phyloP scores from a whole-genome alignment of 805 yeast species.

The Wickerhamomyces ciferrii region DNA sequence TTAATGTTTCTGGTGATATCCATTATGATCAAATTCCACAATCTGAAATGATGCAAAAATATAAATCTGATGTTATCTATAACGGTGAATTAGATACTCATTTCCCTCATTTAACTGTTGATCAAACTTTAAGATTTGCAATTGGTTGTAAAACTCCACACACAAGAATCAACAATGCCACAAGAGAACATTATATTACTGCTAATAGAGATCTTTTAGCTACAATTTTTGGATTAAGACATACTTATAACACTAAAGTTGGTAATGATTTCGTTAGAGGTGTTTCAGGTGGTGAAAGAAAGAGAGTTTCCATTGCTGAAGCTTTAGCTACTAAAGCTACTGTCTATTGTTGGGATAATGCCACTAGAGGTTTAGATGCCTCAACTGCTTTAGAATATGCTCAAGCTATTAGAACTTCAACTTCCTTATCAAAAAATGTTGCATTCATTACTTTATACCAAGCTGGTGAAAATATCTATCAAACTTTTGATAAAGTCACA shows the following conservation, averaged over 20 bases:
- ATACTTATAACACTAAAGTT: constrained; percentile 54
- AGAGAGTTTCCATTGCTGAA: constrained; percentile 81
- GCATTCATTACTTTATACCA: constrained; percentile 68
- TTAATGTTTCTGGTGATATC: constrained; percentile 48
- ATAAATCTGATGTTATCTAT: constrained; percentile 51
- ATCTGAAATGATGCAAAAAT: constrained; percentile 51
- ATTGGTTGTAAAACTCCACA: constrained; percentile 64
- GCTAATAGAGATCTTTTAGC: constrained; percentile 42
- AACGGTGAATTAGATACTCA: constrained; percentile 66
- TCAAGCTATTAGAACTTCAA: constrained; percentile 58
- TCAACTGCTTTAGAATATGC: constrained; percentile 78
- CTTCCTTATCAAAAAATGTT: constrained; percentile 45
- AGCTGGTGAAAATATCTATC: constrained; percentile 62
- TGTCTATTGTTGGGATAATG: constrained; percentile 72
- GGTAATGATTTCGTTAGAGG: constrained; percentile 63
- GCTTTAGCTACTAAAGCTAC: constrained; percentile 61
- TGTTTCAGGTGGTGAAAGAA: constrained; percentile 84
- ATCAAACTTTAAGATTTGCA: constrained; percentile 68
- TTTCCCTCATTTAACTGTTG: constrained; percentile 72
- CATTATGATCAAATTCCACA: constrained; percentile 58
- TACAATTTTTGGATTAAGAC: constrained; percentile 55
- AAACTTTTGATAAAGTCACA: constrained; percentile 56
- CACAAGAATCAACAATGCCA: constrained; percentile 39
- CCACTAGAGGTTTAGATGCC: constrained; percentile 82
- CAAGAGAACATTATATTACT: constrained; percentile 43